phyloP scores from a whole-genome alignment of 2,329 filamentous ascomycete genomes.

The Paecilomyces niveus region DNA sequence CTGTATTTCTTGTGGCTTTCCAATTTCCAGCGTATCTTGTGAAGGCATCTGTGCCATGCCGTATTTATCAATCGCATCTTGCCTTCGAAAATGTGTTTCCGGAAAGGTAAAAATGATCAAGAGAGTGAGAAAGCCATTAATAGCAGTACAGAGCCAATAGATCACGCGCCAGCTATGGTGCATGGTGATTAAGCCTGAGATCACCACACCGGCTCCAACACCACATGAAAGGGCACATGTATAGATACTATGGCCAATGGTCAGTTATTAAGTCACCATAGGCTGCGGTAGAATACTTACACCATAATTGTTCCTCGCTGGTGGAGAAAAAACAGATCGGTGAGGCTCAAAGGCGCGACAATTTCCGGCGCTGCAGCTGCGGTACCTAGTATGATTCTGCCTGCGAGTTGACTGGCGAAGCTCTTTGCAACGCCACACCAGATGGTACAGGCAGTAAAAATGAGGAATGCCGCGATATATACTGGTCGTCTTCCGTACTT shows the following conservation, averaged over 20 bases:
- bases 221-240: background rate
- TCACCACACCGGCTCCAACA: background rate
- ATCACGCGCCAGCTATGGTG: background rate
- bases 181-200: background rate
- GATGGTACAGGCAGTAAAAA: background rate
- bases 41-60: background rate
- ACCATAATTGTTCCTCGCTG: background rate
- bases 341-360: background rate
- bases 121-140: background rate
- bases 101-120: background rate
- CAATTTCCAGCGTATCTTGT: background rate
- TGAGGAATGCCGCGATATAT: background rate
- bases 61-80: background rate
- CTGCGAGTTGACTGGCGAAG: background rate
- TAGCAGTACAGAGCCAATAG: background rate
- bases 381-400: background rate
- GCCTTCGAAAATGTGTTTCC: background rate
- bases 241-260: background rate
- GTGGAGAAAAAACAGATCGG: background rate
- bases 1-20: background rate
- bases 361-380: background rate
- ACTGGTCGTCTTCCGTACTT: background rate
- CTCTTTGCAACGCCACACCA: background rate
- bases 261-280: background rate
- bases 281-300: background rate